A percentile compares a stretch with the other conserved stretches of the same genome.
Evolutionary conservation across 768 basidiomycete species (phyloP).

Genomic region (Tulasnella sp.): DNA sequence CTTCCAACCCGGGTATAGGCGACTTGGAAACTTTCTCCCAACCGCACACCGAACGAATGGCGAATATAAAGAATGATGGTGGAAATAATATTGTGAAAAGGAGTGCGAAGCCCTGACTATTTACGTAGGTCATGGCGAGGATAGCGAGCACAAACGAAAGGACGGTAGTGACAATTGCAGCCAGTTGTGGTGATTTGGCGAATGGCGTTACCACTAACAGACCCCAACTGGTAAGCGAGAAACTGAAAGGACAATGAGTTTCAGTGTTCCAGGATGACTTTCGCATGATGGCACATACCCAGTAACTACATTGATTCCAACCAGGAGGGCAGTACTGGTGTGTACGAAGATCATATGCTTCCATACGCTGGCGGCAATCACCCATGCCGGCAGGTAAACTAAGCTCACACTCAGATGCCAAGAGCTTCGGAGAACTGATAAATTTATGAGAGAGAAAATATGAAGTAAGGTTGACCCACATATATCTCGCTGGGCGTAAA

Average conservation of each 20-base stretch:
- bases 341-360: conserved; percentile 50
- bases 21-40: conserved; percentile 48
- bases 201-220: conserved; percentile 59
- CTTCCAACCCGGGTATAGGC: conserved; percentile 41
- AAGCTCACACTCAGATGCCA: conserved; percentile 59
- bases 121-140: conserved; percentile 42
- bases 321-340: conserved; percentile 45
- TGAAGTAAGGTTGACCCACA: conserved; percentile 29
- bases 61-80: conserved; percentile 62
- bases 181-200: conserved; percentile 57
- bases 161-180: conserved; percentile 54
- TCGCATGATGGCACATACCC: conserved; percentile 21
- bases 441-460: conserved; percentile 2
- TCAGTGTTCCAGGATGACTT: background rate
- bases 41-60: conserved; percentile 50
- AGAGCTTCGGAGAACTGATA: conserved; percentile 23
- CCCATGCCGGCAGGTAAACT: conserved; percentile 65
- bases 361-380: conserved; percentile 52
- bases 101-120: conserved; percentile 36
- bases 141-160: conserved; percentile 54
- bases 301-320: conserved; percentile 52
- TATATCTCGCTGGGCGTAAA: conserved; percentile 50
- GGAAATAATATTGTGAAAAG: conserved; percentile 62
- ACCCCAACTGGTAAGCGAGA: conserved; percentile 57
- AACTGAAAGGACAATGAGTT: conserved; percentile 26